Evolutionary conservation across 306 rosid genomes (phyloP), one percentile per base, ranked within the genome.

Genomic region (Rubus idaeus): DNA sequence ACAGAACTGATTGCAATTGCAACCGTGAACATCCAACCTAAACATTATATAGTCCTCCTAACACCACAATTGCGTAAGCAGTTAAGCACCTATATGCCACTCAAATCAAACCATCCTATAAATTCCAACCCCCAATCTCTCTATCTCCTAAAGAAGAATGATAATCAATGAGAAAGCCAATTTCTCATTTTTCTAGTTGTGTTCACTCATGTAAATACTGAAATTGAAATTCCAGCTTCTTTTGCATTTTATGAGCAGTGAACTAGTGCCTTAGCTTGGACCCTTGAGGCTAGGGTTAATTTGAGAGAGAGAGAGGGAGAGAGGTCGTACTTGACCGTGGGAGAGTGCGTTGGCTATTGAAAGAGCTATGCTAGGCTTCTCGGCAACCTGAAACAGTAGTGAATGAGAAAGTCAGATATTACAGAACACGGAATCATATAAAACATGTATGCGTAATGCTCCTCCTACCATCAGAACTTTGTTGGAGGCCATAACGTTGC

Each of bases 291-390:
- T 13, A 39, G 65, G 17, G 73, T 60, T 51, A 4, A 16, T 1
- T 11, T n/a, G 21, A 14, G 23, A 50, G 53, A 68, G 46, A 56
- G 50, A 71, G 42, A 68, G 26, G 10, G 41, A 68, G 71, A 39
- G 46, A 12, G 52, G 10, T 46, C 51, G 61, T 80, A 91, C 98
- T 85, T 86, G 88, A 60, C 93, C 86, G 50, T 35, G 90, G 55
- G 98, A 94, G 82, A 94, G 97, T 67, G 81, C 91, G 44, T 89
- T 70, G 46, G 98, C 95, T 73, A 94, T 89, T 23, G 97, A 89
- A 66, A 88, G 88, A 79, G 98, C 93, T 78, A 94, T 94, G 86
- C 97, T 94, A 39, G 97, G 98, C 86, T 94, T 94, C 91, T 94
- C 97, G 12, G 95, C 96, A 3, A 94, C 98, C 97, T 93, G 80